A percentile compares a stretch with the other conserved stretches of the same genome.
These are phyloP conservation scores for Polytrichum formosum DNA, from an alignment of 225 moss, liverwort and hornwort species.

Conservation along the genomic window DNA sequence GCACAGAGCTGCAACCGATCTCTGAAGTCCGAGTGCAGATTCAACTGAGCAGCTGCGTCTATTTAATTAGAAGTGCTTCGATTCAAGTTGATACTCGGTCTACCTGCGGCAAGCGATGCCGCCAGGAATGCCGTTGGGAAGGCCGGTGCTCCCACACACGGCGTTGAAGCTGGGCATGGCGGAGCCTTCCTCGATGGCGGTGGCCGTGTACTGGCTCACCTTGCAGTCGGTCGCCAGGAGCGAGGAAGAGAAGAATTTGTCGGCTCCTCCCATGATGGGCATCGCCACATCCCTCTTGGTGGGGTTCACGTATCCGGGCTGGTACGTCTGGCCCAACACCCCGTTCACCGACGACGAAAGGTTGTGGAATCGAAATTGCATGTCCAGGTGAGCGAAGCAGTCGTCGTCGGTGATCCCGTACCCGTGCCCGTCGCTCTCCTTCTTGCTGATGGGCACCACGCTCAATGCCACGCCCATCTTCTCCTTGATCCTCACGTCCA, in stretches of 20 bases:
- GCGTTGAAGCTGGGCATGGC: slow-evolving; percentile 10
- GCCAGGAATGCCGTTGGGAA: neutral
- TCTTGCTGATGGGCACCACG: slow-evolving; percentile 47
- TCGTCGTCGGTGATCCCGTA: slow-evolving; percentile 44
- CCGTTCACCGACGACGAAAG: slow-evolving; percentile 52
- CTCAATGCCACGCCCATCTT: slow-evolving; percentile 33
- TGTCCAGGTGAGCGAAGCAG: slow-evolving; percentile 55
- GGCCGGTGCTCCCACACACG: slow-evolving; percentile 3
- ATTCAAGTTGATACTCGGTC: neutral
- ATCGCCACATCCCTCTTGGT: slow-evolving; percentile 46
- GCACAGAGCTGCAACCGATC: too few relatives aligned
- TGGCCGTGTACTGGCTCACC: slow-evolving; percentile 26
- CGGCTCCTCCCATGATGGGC: slow-evolving; percentile 52
- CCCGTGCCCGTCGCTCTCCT: slow-evolving; percentile 48
- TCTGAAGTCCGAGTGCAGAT: too few relatives aligned
- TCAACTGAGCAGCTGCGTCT: too few relatives aligned
- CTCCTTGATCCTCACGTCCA: slow-evolving; percentile 27
- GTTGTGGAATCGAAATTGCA: slow-evolving; percentile 53
- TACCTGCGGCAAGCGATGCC: slow-evolving; percentile 2
- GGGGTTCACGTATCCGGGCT: slow-evolving; percentile 36
- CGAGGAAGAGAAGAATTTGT: slow-evolving; percentile 38
- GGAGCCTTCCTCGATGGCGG: neutral
- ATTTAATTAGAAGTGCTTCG: too few relatives aligned
- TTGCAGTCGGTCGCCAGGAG: slow-evolving; percentile 42
- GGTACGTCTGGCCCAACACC: slow-evolving; percentile 62